Conservation (phyloP, 768 basidiomycete genomes). For the Phlebiopsis gigantea region DNA sequence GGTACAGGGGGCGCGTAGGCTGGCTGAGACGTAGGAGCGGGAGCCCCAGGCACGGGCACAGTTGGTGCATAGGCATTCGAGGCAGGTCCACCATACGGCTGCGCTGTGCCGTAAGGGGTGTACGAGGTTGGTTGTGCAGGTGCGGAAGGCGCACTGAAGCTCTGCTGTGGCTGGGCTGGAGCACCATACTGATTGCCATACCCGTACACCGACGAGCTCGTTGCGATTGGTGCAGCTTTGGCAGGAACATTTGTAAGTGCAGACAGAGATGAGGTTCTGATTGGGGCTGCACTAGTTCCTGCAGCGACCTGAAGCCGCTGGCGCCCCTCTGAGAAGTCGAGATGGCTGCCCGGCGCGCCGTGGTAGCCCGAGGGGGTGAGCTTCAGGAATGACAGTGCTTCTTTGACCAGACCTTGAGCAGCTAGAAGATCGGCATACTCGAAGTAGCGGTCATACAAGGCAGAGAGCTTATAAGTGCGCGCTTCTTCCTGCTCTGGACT, state of each 20-base stretch:
- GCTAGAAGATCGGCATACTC: constrained; percentile 94
- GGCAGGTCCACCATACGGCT: constrained; percentile 27
- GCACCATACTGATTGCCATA: constrained; percentile 19
- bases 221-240: constrained; percentile 15
- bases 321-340: constrained; percentile 38
- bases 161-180: constrained; percentile 17
- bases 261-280: constrained; percentile 21
- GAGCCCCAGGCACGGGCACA: constrained; percentile 12
- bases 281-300: constrained; percentile 22
- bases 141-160: constrained; percentile 16
- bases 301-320: constrained; percentile 42
- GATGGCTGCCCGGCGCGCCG: constrained; percentile 40
- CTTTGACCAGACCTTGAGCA: constrained; percentile 81
- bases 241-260: constrained; percentile 12
- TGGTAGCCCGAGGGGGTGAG: constrained; percentile 77
- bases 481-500: constrained; percentile 37
- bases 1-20: constrained; percentile 12
- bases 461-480: constrained; percentile 76
- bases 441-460: constrained; percentile 87
- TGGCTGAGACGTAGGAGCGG: neutral
- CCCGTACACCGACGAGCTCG: constrained; percentile 16
- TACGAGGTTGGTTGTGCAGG: constrained; percentile 13
- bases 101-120: constrained; percentile 12
- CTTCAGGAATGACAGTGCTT: constrained; percentile 75
- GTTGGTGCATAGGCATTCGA: constrained; percentile 22